Conservation (phyloP, 2,329 filamentous ascomycete genomes). For the Geosmithia putterillii region DNA sequence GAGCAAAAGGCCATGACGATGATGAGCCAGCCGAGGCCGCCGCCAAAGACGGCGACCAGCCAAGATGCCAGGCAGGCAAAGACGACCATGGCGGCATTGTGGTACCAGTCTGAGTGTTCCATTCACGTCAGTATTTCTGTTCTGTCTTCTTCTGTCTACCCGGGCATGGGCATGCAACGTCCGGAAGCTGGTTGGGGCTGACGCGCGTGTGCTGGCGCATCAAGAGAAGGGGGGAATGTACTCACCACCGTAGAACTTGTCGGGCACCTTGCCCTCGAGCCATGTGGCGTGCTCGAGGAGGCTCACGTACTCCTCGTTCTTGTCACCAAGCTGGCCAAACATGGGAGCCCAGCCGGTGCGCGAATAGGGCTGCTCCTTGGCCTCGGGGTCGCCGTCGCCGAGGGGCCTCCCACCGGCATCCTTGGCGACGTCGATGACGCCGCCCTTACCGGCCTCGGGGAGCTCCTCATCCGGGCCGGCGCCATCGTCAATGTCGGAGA, state of each 20-base stretch:
- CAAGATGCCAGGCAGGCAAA: slow-evolving; percentile 88
- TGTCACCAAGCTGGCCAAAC: slow-evolving; percentile 59
- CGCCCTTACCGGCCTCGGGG: slow-evolving; percentile 59
- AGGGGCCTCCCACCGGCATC: slow-evolving; percentile 35
- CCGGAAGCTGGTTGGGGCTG: too few relatives aligned
- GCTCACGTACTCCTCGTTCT: slow-evolving; percentile 47
- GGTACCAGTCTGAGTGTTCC: slow-evolving; percentile 70
- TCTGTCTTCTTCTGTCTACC: too few relatives aligned
- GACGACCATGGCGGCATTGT: slow-evolving; percentile 87
- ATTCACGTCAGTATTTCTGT: neutral
- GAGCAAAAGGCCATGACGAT: slow-evolving; percentile 85
- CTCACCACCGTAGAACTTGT: slow-evolving; percentile 80
- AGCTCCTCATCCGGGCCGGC: slow-evolving; percentile 61
- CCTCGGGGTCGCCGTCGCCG: slow-evolving; percentile 38
- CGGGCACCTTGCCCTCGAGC: slow-evolving; percentile 71
- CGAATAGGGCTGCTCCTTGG: slow-evolving; percentile 32
- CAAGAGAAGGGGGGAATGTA: slow-evolving; percentile 1
- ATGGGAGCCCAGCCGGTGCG: slow-evolving; percentile 78
- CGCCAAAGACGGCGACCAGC: slow-evolving; percentile 79
- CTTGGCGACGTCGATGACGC: slow-evolving; percentile 44
- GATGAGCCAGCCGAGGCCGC: slow-evolving; percentile 85
- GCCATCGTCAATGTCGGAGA: slow-evolving; percentile 69
- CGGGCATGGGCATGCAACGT: too few relatives aligned
- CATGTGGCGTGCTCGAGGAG: slow-evolving; percentile 80
- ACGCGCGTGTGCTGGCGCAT: too few relatives aligned